Percentiles rank a stretch among this genome's conserved stretches.
Evolutionary conservation across 768 basidiomycete genomes (phyloP).

Genomic region (Omphalotus guepiniiformis): DNA sequence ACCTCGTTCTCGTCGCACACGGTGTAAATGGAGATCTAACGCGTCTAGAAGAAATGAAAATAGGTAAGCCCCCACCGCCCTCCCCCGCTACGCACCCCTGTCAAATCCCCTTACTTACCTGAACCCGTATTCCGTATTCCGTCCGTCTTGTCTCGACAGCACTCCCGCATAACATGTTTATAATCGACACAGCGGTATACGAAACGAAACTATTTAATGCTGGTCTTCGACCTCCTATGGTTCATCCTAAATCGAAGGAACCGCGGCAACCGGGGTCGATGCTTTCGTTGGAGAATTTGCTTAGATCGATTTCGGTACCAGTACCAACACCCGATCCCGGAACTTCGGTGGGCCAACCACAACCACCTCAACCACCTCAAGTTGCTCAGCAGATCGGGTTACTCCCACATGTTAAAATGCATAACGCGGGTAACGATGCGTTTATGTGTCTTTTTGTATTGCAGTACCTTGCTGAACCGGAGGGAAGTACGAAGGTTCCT

Average conservation of each 20-base stretch:
- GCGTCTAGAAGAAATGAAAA: constrained; percentile 73
- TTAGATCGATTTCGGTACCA: constrained; percentile 53
- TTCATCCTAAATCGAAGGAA: constrained; percentile 52
- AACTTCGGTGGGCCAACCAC: constrained; percentile 12
- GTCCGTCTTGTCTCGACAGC: constrained; percentile 33
- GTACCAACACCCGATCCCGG: constrained; percentile 24
- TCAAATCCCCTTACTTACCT: constrained; percentile 4
- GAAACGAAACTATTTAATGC: constrained; percentile 59
- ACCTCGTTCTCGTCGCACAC: constrained; percentile 70
- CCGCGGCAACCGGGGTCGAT: constrained; percentile 47
- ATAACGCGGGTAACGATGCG: constrained; percentile 82
- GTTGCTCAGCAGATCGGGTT: no score
- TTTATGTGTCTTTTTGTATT: constrained; percentile 64
- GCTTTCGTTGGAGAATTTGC: constrained; percentile 58
- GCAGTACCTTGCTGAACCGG: constrained; percentile 64
- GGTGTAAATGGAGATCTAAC: constrained; percentile 49
- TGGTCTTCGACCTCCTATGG: constrained; percentile 58
- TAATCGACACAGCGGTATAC: constrained; percentile 59
- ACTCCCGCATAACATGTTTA: constrained; percentile 68
- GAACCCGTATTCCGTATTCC: constrained; percentile 1
- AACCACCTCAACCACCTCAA: constrained; percentile 14
- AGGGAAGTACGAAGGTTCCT: constrained; percentile 34
- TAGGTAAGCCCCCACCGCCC: constrained; percentile 46
- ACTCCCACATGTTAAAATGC: constrained; percentile 43
- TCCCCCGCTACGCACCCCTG: constrained; percentile 3